Evolutionary conservation across 2,329 filamentous ascomycete genomes (phyloP).

Genomic region (Penicillium sp.): DNA sequence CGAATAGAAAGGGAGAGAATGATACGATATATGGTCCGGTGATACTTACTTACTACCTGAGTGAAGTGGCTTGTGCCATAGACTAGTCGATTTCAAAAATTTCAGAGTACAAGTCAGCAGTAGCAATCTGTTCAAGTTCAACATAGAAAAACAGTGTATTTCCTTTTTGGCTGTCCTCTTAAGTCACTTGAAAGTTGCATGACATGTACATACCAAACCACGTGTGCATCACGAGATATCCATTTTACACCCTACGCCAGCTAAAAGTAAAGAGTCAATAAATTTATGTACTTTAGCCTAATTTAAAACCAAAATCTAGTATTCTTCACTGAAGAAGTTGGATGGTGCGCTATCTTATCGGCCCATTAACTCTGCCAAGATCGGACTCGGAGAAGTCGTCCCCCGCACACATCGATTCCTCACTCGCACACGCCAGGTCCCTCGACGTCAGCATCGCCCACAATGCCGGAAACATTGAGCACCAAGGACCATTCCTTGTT

Average conservation of each 20-base stretch:
- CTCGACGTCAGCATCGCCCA: constrained; percentile 33
- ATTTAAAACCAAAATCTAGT: background rate
- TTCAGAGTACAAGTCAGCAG: no score
- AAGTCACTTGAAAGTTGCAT: background rate
- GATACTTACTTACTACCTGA: background rate
- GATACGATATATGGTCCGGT: no score
- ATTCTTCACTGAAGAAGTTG: background rate
- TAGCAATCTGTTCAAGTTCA: background rate
- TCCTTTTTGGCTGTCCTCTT: background rate
- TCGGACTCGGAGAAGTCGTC: constrained; percentile 30
- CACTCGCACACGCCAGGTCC: constrained; percentile 34
- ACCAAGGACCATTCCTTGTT: constrained; percentile 95
- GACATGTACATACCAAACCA: background rate
- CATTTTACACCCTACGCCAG: background rate
- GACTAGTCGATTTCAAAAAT: no score
- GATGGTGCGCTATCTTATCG: constrained; percentile 24
- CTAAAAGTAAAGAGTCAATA: background rate
- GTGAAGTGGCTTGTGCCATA: background rate
- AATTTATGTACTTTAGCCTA: background rate
- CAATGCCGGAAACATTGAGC: constrained; percentile 50
- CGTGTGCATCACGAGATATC: background rate
- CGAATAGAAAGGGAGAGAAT: background rate
- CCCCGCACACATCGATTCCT: constrained; percentile 40
- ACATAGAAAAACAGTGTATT: background rate
- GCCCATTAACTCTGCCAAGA: constrained; percentile 24